These are phyloP conservation scores for Neonectria coccinea DNA, from an alignment of 2,329 filamentous ascomycete genomes.

Conservation along the genomic window DNA sequence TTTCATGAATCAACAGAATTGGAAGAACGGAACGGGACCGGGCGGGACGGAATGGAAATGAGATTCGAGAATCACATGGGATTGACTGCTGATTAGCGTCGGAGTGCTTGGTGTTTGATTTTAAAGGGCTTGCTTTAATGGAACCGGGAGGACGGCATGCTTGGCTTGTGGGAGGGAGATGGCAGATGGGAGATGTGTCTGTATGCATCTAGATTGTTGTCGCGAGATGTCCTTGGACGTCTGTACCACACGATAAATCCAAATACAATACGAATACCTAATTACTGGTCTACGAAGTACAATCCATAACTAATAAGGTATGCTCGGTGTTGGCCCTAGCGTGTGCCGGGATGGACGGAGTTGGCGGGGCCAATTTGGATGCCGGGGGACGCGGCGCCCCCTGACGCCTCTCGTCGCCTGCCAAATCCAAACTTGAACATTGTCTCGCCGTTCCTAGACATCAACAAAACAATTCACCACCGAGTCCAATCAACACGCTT, in stretches of 20 bases:
- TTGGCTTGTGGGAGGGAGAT: conserved; percentile 1
- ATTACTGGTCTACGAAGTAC: too few species aligned
- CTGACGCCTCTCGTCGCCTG: conserved; percentile 26
- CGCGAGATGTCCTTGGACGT: conserved; percentile 19
- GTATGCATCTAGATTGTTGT: conserved; percentile 30
- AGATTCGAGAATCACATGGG: conserved; percentile 27
- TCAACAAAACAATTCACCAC: conserved; percentile 5
- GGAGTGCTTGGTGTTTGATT: conserved; percentile 38
- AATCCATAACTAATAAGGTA: too few species aligned
- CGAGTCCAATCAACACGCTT: neutral
- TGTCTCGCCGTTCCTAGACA: conserved; percentile 6
- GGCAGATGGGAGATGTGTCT: conserved; percentile 23
- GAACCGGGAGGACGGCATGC: conserved; percentile 19
- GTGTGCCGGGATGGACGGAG: conserved; percentile 40
- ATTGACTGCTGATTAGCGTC: conserved; percentile 43
- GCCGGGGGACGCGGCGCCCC: conserved; percentile 28
- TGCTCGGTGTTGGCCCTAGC: conserved; percentile 21
- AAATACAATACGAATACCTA: conserved; percentile 19
- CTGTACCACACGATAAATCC: conserved; percentile 31
- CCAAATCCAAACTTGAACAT: conserved; percentile 12
- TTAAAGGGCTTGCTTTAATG: conserved; percentile 38
- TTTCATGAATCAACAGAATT: conserved; percentile 35
- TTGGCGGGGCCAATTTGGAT: conserved; percentile 41
- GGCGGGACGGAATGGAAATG: neutral
- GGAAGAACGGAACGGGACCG: conserved; percentile 27